These are phyloP conservation scores for Mercurialis annua DNA, from an alignment of 345 rosid genomes.

Conservation along the genomic window DNA sequence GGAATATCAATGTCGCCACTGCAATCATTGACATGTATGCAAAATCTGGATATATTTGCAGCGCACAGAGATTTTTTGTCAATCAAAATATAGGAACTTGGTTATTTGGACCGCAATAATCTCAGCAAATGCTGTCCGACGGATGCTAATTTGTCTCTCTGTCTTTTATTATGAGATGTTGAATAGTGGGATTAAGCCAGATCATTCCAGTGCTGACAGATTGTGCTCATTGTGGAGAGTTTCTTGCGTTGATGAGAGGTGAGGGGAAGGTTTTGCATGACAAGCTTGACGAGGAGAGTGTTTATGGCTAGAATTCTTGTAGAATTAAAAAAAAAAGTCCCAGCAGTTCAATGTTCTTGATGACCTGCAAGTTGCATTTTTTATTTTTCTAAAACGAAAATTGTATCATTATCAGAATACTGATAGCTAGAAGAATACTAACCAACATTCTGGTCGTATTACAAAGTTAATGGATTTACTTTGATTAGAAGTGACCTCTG, in stretches of 20 bases:
- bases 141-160: slow-evolving; percentile 49
- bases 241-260: slow-evolving; percentile 43
- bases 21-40: slow-evolving; percentile 71
- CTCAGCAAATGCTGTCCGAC: slow-evolving; percentile 75
- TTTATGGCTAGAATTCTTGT: slow-evolving; percentile 16
- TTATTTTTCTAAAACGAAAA: neutral
- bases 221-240: slow-evolving; percentile 68
- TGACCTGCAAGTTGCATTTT: neutral
- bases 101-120: slow-evolving; percentile 84
- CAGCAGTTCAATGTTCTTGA: neutral
- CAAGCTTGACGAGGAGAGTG: slow-evolving; percentile 30
- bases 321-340: neutral
- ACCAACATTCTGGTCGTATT: too few relatives aligned
- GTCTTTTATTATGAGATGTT: slow-evolving; percentile 59
- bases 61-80: slow-evolving; percentile 58
- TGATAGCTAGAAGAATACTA: too few relatives aligned
- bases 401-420: neutral
- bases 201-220: slow-evolving; percentile 70
- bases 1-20: slow-evolving; percentile 58
- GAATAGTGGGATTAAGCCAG: slow-evolving; percentile 50
- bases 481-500: neutral
- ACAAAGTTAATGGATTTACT: neutral
- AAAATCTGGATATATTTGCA: slow-evolving; percentile 57
- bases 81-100: slow-evolving; percentile 51
- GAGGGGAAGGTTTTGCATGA: slow-evolving; percentile 38